Evolutionary conservation across 75 land plant species (phyloP).

Genomic region (Larix kaempferi): DNA sequence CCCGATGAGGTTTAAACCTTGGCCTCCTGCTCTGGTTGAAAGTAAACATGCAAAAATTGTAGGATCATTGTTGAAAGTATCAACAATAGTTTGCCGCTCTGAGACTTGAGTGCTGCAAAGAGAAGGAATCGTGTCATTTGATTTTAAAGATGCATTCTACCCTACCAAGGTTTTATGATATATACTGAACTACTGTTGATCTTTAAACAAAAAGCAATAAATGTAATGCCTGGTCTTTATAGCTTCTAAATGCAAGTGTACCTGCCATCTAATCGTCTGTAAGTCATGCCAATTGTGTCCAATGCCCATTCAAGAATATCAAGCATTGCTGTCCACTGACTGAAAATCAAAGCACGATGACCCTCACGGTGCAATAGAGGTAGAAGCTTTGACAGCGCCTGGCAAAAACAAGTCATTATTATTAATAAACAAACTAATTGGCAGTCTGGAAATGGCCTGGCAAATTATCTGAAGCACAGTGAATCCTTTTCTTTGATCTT

Average conservation of each 20-base stretch:
- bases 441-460: neutral
- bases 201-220: neutral
- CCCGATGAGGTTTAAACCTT: slow-evolving; percentile 91
- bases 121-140: neutral
- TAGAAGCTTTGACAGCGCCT: slow-evolving; percentile 80
- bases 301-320: slow-evolving; percentile 98
- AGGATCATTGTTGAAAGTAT: slow-evolving; percentile 81
- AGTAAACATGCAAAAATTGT: slow-evolving; percentile 96
- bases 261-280: slow-evolving; percentile 97
- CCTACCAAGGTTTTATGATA: neutral
- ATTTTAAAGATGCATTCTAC: neutral
- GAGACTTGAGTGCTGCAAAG: slow-evolving; percentile 81
- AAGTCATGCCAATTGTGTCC: slow-evolving; percentile 76
- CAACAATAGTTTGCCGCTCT: slow-evolving; percentile 93
- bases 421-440: neutral
- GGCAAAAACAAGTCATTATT: neutral
- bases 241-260: slow-evolving; percentile 10
- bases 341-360: slow-evolving; percentile 92
- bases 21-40: slow-evolving; percentile 99
- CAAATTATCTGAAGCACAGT: neutral
- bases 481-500: neutral
- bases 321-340: slow-evolving; percentile 99
- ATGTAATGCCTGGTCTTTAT: neutral
- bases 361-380: slow-evolving; percentile 64
- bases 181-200: neutral